phyloP scores from a whole-genome alignment of 2,329 filamentous ascomycete species.

The Anthostomella pinea region DNA sequence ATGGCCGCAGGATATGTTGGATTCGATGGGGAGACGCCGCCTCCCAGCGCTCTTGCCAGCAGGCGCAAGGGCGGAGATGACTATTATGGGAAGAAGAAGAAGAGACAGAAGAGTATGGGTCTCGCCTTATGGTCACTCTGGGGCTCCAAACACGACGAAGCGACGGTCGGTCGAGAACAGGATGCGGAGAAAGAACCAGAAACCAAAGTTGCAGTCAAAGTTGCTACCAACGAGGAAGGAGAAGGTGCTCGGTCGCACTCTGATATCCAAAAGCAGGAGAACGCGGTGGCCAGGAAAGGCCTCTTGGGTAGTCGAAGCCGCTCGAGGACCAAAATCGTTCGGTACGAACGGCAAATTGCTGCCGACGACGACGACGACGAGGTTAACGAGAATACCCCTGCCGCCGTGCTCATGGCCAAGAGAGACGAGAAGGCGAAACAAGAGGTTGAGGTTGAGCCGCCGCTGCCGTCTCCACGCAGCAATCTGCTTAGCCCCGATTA shows the following conservation, averaged over 20 bases:
- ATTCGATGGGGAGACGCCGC: slow-evolving; percentile 73
- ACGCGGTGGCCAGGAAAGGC: slow-evolving; percentile 20
- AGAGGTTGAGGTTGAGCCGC: slow-evolving; percentile 12
- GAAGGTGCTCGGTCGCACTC: slow-evolving; percentile 40
- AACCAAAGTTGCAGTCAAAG: slow-evolving; percentile 31
- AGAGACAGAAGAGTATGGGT: slow-evolving; percentile 63
- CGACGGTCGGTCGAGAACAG: slow-evolving; percentile 60
- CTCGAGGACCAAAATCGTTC: slow-evolving; percentile 46
- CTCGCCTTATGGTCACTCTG: slow-evolving; percentile 81
- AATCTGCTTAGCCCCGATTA: slow-evolving; percentile 44
- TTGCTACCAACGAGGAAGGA: slow-evolving; percentile 40
- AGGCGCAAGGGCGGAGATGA: slow-evolving; percentile 53
- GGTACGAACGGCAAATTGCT: slow-evolving; percentile 50
- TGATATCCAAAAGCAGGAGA: slow-evolving; percentile 40
- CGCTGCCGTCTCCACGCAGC: slow-evolving; percentile 31
- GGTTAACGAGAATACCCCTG: slow-evolving; percentile 43
- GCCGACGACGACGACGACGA: slow-evolving; percentile 20
- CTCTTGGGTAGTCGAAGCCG: slow-evolving; percentile 33
- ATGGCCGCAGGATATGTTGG: slow-evolving; percentile 68
- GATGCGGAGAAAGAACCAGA: slow-evolving; percentile 43
- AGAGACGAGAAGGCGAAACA: slow-evolving; percentile 38
- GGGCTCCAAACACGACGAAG: slow-evolving; percentile 86
- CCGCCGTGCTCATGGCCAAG: slow-evolving; percentile 42
- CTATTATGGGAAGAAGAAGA: slow-evolving; percentile 52
- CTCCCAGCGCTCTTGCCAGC: slow-evolving; percentile 78